These are phyloP conservation scores for Solanum clarkiae DNA, from an alignment of 257 asterid species.

Conservation along the genomic window DNA sequence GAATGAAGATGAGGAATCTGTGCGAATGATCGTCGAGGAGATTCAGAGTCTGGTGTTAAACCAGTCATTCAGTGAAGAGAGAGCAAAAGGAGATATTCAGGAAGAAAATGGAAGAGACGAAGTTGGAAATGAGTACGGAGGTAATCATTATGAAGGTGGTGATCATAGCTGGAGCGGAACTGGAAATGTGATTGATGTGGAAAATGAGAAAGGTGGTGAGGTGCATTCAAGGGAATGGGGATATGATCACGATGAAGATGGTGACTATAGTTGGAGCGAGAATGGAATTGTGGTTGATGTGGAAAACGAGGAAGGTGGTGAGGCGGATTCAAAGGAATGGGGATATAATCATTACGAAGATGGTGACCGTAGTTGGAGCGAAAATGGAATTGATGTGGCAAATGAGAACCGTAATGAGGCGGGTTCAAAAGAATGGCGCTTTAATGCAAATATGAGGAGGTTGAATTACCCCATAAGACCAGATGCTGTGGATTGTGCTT, in stretches of 20 bases:
- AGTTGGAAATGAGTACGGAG: not conserved
- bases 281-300: not conserved
- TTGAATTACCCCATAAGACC: not conserved
- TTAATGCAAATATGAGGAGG: not conserved
- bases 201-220: not conserved
- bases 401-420: not conserved
- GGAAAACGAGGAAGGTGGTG: not conserved
- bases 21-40: constrained; percentile 1
- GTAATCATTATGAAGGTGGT: not conserved
- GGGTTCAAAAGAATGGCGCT: not conserved
- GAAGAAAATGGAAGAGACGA: not conserved
- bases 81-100: not conserved
- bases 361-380: not conserved
- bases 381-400: not conserved
- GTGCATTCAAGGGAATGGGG: not conserved
- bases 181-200: not conserved
- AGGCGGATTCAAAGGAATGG: not conserved
- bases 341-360: not conserved
- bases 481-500: constrained; percentile 26
- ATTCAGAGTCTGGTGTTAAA: not conserved
- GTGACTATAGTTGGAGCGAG: not conserved
- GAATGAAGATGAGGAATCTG: not conserved
- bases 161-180: not conserved
- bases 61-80: not conserved
- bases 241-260: not conserved